Percentiles rank a stretch among this genome's conserved stretches.
phyloP scores from a whole-genome alignment of 352 stramenopile genomes.

The Thalassiosira livingstoniorum region DNA sequence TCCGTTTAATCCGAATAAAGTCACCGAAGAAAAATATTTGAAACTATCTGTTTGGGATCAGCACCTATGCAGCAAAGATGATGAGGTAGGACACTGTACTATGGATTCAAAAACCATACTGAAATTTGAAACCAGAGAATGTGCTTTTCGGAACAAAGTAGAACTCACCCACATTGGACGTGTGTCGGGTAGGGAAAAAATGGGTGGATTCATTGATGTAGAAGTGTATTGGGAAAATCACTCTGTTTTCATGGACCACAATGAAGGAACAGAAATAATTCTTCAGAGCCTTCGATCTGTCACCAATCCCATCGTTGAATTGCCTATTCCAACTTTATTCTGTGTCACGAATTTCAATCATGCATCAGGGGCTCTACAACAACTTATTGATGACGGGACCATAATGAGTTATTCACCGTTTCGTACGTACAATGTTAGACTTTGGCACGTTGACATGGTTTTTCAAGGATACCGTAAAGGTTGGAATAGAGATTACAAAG shows the following conservation, averaged over 20 bases:
- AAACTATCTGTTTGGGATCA: not conserved
- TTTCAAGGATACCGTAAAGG: constrained; percentile 1
- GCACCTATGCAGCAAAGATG: not conserved
- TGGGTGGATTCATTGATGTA: not conserved
- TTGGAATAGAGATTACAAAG: constrained; percentile 16
- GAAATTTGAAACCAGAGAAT: not conserved
- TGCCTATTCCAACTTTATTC: constrained; percentile 5
- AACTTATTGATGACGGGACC: constrained; percentile 1
- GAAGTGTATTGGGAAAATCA: not conserved
- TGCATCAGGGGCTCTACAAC: not conserved
- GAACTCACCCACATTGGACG: not conserved
- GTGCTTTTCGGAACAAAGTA: not conserved
- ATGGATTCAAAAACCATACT: not conserved
- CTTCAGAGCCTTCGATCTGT: not conserved
- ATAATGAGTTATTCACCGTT: constrained; percentile 1
- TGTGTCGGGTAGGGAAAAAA: not conserved
- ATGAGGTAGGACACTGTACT: not conserved
- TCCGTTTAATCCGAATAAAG: constrained; percentile 2
- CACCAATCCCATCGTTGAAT: not conserved
- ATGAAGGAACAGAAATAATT: not conserved
- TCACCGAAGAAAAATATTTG: not conserved
- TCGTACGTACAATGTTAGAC: constrained; percentile 5
- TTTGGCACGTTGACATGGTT: constrained; percentile 3
- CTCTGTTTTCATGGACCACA: not conserved
- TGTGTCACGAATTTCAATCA: constrained; percentile 12